Evolutionary conservation across 805 yeast genomes (phyloP), one percentile per base, ranked within the genome.

Genomic region (Ascoidea tarda): DNA sequence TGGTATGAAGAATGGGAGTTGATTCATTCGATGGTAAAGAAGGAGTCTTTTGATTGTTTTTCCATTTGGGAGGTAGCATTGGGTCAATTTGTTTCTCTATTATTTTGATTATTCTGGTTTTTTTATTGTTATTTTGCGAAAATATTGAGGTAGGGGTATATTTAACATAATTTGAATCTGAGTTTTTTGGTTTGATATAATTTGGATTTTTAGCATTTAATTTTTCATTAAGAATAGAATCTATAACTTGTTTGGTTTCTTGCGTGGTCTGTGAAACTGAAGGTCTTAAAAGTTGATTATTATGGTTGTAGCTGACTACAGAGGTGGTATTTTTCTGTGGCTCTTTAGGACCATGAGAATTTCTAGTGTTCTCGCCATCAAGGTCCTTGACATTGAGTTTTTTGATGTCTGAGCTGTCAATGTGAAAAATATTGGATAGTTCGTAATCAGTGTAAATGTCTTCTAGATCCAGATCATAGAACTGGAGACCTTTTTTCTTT

Each of bases 51-150:
- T 84, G 82, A 45, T 88, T 79, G 52, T 84, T 73, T 49, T 67
- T 82, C 67, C 83, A 81, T 53, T 80, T 79, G 0, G 90, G 81
- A 0, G 96, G 96, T 44, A 87, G 79, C 76, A 90, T 75, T 0
- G 98, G 98, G 67, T 91, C 98, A 49, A 76, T 74, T 55, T 80
- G 75, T 48, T 72, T 76, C 52, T 82, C 87, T 12, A 81, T 79
- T 47, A 90, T 79, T 59, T 81, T 81, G 32, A 89, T 75, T 4
- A 74, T 68, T 53, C 87, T 66, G 54, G 70, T 46, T 8, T 28
- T 46, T 33, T 5, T 44, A 5, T 38, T 38, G 14, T 38, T 38
- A 14, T 38, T 38, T 10, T 38, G 2, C 2, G 8, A 10, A 4
- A 38, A 38, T 38, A 38, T 38, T 38, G 44, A 38, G 14, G 44